Evolutionary conservation across 352 stramenopile genomes (phyloP).

Genomic region (Phytophthora vignae): DNA sequence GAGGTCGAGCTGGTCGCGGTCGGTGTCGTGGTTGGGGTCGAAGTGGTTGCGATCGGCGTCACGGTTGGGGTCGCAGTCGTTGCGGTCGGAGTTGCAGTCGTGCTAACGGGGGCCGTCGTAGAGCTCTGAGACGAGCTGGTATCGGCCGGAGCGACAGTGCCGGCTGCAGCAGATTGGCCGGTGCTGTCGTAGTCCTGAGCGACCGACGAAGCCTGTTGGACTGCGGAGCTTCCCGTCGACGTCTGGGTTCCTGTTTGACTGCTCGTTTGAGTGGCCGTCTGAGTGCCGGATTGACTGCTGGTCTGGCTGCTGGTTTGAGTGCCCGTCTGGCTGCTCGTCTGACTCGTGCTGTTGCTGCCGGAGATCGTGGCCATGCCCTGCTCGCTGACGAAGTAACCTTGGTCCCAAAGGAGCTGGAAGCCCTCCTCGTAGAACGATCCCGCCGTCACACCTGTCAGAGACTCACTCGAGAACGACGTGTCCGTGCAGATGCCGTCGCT

Average conservation of each 20-base stretch:
- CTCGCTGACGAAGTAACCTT: constrained; percentile 71
- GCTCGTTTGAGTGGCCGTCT: neutral
- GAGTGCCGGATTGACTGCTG: constrained; percentile 14
- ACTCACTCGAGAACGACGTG: constrained; percentile 37
- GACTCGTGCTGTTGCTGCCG: constrained; percentile 20
- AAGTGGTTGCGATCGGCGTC: constrained; percentile 9
- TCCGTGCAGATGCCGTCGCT: constrained; percentile 68
- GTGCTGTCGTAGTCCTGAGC: constrained; percentile 26
- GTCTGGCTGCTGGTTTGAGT: constrained; percentile 17
- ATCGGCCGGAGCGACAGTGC: constrained; percentile 27
- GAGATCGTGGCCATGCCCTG: constrained; percentile 34
- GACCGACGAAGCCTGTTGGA: constrained; percentile 25
- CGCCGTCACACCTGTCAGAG: constrained; percentile 47
- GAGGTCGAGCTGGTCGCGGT: constrained; percentile 6
- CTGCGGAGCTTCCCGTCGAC: constrained; percentile 5
- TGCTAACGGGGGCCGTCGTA: constrained; percentile 10
- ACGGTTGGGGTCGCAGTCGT: constrained; percentile 21
- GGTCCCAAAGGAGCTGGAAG: constrained; percentile 70
- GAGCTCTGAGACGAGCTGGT: constrained; percentile 16
- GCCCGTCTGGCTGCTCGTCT: constrained; percentile 18
- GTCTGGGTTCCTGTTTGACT: constrained; percentile 24
- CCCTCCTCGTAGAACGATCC: constrained; percentile 64
- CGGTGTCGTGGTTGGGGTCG: constrained; percentile 23
- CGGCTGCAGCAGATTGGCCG: constrained; percentile 18
- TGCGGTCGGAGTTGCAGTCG: constrained; percentile 1